Evolutionary conservation across 257 asterid genomes (phyloP).

Genomic region (Fraxinus anomala): DNA sequence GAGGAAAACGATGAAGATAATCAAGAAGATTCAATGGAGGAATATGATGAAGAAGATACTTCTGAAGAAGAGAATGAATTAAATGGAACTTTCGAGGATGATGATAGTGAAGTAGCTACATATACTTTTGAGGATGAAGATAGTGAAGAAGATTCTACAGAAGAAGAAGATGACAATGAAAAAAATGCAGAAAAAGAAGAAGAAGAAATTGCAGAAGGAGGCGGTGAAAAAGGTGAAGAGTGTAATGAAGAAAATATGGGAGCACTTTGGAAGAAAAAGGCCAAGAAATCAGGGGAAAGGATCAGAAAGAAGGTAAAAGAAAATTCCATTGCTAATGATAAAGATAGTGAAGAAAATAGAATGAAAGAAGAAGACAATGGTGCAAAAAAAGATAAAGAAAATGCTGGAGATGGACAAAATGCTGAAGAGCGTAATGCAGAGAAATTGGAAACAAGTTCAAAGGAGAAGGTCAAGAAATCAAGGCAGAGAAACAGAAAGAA

Average conservation of each 20-base stretch:
- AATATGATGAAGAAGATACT: slow-evolving; percentile 7
- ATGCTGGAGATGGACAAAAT: slow-evolving; percentile 19
- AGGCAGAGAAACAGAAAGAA: slow-evolving; percentile 30
- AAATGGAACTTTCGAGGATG: slow-evolving; percentile 21
- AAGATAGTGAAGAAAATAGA: not conserved
- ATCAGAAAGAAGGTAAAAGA: not conserved
- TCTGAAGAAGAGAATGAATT: slow-evolving; percentile 40
- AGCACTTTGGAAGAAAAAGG: slow-evolving; percentile 17
- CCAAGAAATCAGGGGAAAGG: slow-evolving; percentile 8
- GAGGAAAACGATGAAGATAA: slow-evolving; percentile 13
- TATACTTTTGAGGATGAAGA: no score
- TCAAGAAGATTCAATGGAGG: slow-evolving; percentile 12
- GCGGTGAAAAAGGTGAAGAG: not conserved
- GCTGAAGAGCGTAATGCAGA: slow-evolving; percentile 31
- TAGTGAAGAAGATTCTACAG: no score
- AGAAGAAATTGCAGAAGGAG: not conserved
- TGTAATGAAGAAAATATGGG: slow-evolving; percentile 1
- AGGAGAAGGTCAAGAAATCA: slow-evolving; percentile 35
- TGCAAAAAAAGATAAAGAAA: slow-evolving; percentile 25
- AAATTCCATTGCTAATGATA: not conserved
- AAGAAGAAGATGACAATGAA: slow-evolving; percentile 22
- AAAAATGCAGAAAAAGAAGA: slow-evolving; percentile 5
- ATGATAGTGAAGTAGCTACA: slow-evolving; percentile 34
- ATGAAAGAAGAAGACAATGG: slow-evolving; percentile 19
- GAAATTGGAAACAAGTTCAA: slow-evolving; percentile 45